A percentile compares a stretch with the other conserved stretches of the same genome.
phyloP scores from a whole-genome alignment of 2,329 filamentous ascomycete genomes.

The Arthroderma sp. region DNA sequence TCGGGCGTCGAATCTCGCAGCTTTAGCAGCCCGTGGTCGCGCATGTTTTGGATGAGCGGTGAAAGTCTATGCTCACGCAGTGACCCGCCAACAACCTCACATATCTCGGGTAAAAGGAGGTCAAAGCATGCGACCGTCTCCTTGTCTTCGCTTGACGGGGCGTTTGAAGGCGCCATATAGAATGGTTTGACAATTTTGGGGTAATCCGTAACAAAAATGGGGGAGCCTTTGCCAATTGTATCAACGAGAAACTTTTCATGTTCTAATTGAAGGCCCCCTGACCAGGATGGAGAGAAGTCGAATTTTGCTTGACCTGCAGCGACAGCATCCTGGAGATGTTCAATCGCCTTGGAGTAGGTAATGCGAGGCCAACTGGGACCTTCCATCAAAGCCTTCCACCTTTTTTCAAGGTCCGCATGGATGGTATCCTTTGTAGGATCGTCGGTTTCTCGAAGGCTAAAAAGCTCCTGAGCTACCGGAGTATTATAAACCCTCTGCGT shows the following conservation, averaged over 20 bases:
- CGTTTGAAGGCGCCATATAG: conserved; percentile 57
- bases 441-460: conserved; percentile 34
- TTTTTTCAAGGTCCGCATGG: conserved; percentile 43
- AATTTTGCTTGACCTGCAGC: conserved; percentile 45
- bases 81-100: conserved; percentile 78
- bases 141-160: conserved; percentile 11
- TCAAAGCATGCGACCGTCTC: conserved; percentile 80
- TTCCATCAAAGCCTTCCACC: conserved; percentile 59
- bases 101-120: conserved; percentile 70
- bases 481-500: conserved; percentile 41
- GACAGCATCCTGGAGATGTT: conserved; percentile 50
- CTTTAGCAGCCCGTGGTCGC: conserved; percentile 48
- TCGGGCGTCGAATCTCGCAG: conserved; percentile 11
- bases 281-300: conserved; percentile 56
- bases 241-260: conserved; percentile 82
- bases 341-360: conserved; percentile 68
- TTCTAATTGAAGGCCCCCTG: conserved; percentile 68
- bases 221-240: conserved; percentile 49
- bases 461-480: conserved; percentile 44
- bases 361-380: conserved; percentile 59
- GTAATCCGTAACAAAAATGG: conserved; percentile 88
- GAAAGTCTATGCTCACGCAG: conserved; percentile 71
- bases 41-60: conserved; percentile 59
- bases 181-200: conserved; percentile 85
- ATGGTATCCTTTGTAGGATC: conserved; percentile 32